Conservation (phyloP, 1,284 basidiomycete species). For the Fomitiporia mediterranea region DNA sequence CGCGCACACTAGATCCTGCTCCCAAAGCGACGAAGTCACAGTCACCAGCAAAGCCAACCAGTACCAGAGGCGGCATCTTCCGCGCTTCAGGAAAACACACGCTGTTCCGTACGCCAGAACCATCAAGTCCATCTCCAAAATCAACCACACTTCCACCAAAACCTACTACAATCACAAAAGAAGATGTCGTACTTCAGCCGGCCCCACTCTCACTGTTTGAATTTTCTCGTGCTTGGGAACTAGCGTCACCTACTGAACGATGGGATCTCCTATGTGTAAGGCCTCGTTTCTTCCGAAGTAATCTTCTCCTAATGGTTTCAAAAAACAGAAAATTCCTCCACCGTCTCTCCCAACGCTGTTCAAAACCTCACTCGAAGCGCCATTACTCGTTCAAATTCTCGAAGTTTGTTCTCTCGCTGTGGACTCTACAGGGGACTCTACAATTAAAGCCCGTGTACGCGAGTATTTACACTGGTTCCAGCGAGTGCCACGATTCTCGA, state of each 20-base stretch:
- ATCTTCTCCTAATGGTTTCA: constrained; percentile 1
- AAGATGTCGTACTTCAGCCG: constrained; percentile 18
- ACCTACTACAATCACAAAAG: constrained; percentile 21
- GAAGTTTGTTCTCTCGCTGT: constrained; percentile 41
- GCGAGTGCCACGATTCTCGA: constrained; percentile 55
- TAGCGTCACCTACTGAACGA: constrained; percentile 32
- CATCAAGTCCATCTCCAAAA: constrained; percentile 21
- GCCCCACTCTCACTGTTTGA: constrained; percentile 50
- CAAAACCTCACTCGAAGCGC: constrained; percentile 60
- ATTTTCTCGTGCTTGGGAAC: constrained; percentile 52
- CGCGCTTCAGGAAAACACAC: constrained; percentile 48
- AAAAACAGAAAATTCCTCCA: constrained; percentile 46
- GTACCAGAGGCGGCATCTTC: constrained; percentile 58
- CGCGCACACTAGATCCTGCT: constrained; percentile 1
- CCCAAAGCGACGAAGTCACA: constrained; percentile 12
- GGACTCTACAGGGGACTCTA: constrained; percentile 16
- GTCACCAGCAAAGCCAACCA: constrained; percentile 25
- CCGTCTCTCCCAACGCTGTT: constrained; percentile 52
- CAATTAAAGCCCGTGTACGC: constrained; percentile 25
- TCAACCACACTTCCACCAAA: constrained; percentile 25
- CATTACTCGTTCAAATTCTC: constrained; percentile 52
- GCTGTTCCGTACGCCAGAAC: constrained; percentile 32
- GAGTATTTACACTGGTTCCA: constrained; percentile 50
- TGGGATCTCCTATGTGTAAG: constrained; percentile 53
- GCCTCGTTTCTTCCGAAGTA: constrained; percentile 2